Base-by-base conservation (phyloP, 2,329 filamentous ascomycete genomes). In the Stenocarpella maydis region DNA sequence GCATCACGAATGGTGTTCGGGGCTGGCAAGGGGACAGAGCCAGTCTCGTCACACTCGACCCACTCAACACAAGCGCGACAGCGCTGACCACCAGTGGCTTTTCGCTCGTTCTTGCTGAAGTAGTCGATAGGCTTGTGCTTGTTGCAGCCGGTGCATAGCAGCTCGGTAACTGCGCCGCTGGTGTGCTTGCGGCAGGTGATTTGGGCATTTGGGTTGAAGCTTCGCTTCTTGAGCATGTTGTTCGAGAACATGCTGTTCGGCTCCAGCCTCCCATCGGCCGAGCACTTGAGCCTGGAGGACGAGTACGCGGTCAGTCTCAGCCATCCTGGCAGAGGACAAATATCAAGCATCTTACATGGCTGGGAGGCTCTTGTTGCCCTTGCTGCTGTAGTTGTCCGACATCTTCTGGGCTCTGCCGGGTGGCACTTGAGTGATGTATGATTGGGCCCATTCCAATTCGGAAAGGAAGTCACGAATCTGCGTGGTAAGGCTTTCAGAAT, bases 101-200 rank as follows among this genome's bases (percentile, higher is more conserved):
- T 67, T 24, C 69, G 69, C 24, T 53, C 49, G 7, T 45, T 34
- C 10, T 71, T 71, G 63, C 69, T 71, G 63, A 71, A 71, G 7
- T 17, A 45, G 0, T 52, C 34, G 14, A 63, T 26, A 1, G 55
- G 31, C 24, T 64, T 69, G 19, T 39, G 31, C 63, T 63, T 47
- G 54, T 50, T 45, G 26, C 69, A 71, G 26, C 26, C 54, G 54
- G 24, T 47, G 50, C 69, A 71, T 7, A 45, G 49, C 15, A 71
- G 15, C 55, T 71, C 69, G 34, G 50, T 21, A 17, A 24, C 9
- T n/a, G 50, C 14, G 19, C 49, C 55, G 2, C 39, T 43, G 41
- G 64, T 41, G 37, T 71, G 69, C 69, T 71, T 71, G 37, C 67
- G 67, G 26, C 69, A 71, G 15, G 54, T 63, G 21, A 71, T 39